Evolutionary conservation across 345 rosid genomes (phyloP).

Genomic region (Arabis alpina): DNA sequence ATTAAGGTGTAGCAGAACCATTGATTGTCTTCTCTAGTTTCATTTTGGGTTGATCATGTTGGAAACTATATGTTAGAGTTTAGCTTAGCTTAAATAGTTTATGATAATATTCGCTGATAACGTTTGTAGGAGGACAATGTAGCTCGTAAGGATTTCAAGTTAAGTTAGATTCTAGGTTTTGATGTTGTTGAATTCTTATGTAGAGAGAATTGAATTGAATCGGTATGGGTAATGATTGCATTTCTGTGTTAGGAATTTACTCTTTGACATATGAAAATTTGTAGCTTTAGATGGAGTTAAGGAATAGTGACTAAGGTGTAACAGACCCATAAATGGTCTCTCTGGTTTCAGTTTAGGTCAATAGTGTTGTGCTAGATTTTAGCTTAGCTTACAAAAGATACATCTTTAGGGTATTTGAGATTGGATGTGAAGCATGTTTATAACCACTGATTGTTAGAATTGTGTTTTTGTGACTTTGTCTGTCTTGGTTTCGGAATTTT

Average conservation of each 20-base stretch:
- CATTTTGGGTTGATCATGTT: too few species aligned
- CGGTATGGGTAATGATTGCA: background rate
- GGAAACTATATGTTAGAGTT: too few species aligned
- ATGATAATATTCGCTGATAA: too few species aligned
- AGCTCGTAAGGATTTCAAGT: too few species aligned
- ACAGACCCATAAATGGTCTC: background rate
- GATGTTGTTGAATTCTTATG: background rate
- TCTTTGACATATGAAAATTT: background rate
- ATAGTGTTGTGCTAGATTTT: background rate
- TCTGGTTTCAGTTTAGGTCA: slow-evolving; percentile 1
- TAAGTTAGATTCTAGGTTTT: too few species aligned
- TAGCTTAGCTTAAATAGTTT: too few species aligned
- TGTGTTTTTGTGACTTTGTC: background rate
- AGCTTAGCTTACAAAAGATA: background rate
- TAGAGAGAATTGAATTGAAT: background rate
- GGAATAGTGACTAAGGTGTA: background rate
- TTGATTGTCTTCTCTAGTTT: too few species aligned
- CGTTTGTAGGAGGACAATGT: too few species aligned
- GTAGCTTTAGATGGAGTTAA: background rate
- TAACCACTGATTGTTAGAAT: background rate
- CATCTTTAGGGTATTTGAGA: background rate
- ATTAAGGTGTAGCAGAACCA: too few species aligned
- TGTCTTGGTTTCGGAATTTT: background rate
- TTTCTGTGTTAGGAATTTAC: background rate
- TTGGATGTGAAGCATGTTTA: background rate